phyloP scores from a whole-genome alignment of 768 basidiomycete species.

The Russula foetens region DNA sequence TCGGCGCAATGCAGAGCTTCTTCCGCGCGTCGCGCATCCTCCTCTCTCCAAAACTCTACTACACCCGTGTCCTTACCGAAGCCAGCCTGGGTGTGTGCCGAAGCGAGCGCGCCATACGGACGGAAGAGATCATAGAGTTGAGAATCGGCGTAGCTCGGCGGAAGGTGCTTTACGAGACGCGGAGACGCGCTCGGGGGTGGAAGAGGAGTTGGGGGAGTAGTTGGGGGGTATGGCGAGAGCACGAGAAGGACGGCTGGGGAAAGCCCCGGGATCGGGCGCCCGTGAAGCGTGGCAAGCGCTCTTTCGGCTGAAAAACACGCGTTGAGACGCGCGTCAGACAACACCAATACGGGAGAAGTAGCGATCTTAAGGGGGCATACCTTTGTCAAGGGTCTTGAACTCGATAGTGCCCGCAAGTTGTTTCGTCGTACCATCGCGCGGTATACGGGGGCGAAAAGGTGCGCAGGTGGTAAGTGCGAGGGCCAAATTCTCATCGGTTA shows the following conservation, averaged over 20 bases:
- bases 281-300: constrained; percentile 76
- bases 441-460: constrained; percentile 74
- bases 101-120: constrained; percentile 75
- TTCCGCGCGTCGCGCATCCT: constrained; percentile 72
- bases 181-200: constrained; percentile 72
- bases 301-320: constrained; percentile 60
- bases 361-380: constrained; percentile 29
- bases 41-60: constrained; percentile 83
- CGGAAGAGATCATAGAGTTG: constrained; percentile 81
- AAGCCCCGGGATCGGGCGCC: constrained; percentile 57
- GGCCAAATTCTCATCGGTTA: constrained; percentile 72
- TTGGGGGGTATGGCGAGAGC: constrained; percentile 79
- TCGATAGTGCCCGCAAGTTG: constrained; percentile 69
- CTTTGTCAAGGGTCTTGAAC: constrained; percentile 76
- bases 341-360: neutral
- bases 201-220: constrained; percentile 62
- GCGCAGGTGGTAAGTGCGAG: constrained; percentile 64
- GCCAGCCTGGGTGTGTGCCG: constrained; percentile 62
- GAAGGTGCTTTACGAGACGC: constrained; percentile 80
- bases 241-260: constrained; percentile 52
- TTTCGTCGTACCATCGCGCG: constrained; percentile 45
- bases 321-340: constrained; percentile 8
- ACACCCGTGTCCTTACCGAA: constrained; percentile 73
- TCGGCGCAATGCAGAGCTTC: constrained; percentile 79
- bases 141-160: constrained; percentile 54